phyloP scores from a whole-genome alignment of 2,329 filamentous ascomycete genomes.

The Aureobasidium sp. region DNA sequence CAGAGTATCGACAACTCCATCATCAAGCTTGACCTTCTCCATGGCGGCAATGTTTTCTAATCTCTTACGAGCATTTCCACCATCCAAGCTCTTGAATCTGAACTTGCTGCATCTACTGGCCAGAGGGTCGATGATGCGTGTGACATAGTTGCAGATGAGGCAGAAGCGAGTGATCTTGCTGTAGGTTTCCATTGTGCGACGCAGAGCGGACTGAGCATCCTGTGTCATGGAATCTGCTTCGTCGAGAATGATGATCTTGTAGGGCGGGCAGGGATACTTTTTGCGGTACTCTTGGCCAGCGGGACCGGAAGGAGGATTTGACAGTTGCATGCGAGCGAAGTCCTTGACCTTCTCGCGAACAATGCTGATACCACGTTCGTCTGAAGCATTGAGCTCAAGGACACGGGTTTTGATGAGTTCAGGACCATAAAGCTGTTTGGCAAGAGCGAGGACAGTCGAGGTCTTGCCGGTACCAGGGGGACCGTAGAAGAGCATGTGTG shows the following conservation, averaged over 20 bases:
- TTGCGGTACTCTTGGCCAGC: conserved; percentile 49
- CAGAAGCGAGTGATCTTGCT: conserved; percentile 95
- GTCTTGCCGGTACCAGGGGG: conserved; percentile 97
- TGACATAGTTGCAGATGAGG: conserved; percentile 97
- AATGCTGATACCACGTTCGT: conserved; percentile 95
- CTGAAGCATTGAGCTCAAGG: conserved; percentile 98
- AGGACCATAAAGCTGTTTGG: conserved; percentile 94
- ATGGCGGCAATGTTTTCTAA: conserved; percentile 72
- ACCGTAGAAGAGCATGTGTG: conserved; percentile 99
- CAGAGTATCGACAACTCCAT: conserved; percentile 72
- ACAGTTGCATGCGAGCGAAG: conserved; percentile 92
- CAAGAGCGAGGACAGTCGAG: conserved; percentile 90
- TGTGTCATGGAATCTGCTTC: conserved; percentile 99
- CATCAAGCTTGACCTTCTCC: conserved; percentile 68
- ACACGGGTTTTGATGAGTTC: conserved; percentile 88
- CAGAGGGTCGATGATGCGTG: conserved; percentile 91
- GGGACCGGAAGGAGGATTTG: conserved; percentile 60
- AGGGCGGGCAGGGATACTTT: conserved; percentile 86
- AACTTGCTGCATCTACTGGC: conserved; percentile 94
- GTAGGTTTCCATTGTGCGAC: conserved; percentile 97
- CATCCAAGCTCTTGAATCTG: conserved; percentile 91
- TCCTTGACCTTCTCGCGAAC: conserved; percentile 98
- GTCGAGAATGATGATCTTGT: conserved; percentile 98
- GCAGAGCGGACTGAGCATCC: conserved; percentile 85
- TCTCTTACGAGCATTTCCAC: conserved; percentile 69